Conservation (phyloP, 495 filamentous ascomycete genomes). For the Cercophora sp. region DNA sequence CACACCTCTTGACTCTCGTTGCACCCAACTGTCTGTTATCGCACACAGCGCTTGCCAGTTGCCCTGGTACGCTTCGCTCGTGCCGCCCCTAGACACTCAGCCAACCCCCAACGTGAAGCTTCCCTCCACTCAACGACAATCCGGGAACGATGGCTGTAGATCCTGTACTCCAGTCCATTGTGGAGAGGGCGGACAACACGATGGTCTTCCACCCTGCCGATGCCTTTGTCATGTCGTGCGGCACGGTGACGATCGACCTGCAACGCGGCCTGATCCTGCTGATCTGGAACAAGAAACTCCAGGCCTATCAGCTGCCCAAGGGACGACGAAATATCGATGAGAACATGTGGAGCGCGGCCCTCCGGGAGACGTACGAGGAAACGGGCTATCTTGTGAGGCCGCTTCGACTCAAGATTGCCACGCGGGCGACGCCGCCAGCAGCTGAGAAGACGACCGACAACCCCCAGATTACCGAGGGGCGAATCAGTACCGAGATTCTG, state of each 20-base stretch:
- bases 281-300: conserved; percentile 40
- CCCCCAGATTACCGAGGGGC: conserved; percentile 24
- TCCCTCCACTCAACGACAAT: no score
- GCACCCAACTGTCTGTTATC: no score
- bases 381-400: conserved; percentile 37
- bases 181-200: conserved; percentile 25
- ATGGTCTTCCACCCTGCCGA: conserved; percentile 35
- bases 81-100: no score
- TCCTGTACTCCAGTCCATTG: background rate
- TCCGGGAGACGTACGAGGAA: conserved; percentile 46
- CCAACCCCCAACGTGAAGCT: no score
- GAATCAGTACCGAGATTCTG: conserved; percentile 25
- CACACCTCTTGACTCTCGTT: no score
- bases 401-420: conserved; percentile 34
- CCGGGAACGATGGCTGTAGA: background rate
- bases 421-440: conserved; percentile 26
- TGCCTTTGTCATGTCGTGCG: conserved; percentile 40
- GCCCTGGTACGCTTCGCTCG: no score
- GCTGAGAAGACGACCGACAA: conserved; percentile 4
- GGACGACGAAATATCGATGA: conserved; percentile 45
- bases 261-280: conserved; percentile 32
- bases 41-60: background rate
- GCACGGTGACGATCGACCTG: conserved; percentile 42
- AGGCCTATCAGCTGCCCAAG: conserved; percentile 45
- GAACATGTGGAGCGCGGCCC: conserved; percentile 34